Evolutionary conservation across 2,329 filamentous ascomycete genomes (phyloP), one percentile per base, ranked within the genome.

Genomic region (Aureobasidium sp.): DNA sequence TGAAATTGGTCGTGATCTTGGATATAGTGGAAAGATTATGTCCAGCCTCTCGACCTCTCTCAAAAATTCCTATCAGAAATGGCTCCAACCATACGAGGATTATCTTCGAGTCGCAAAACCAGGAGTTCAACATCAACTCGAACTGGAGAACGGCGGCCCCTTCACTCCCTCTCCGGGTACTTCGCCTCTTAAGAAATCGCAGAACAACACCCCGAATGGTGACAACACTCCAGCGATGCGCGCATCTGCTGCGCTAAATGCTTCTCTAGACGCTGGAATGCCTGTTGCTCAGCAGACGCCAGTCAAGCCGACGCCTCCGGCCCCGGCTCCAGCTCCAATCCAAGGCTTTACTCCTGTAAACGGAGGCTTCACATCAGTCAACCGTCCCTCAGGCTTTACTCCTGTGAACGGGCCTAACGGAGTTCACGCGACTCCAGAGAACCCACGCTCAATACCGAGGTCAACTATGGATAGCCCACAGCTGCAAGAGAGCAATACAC

Each of bases 21-120:
- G 94, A 61, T 99, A 99, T 76, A 97, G 93, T 72, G 94, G 94
- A 72, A 99, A 99, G 79, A 99, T 99, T 66, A 99, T 99, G 94
- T 97, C 93, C 2, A 97, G 94, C 9, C 79, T 99, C 51, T 99
- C 94, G 6, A 99, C 94, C 0, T 97, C 94, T 5, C 82, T 99
- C 46, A 99, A 97, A 74, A 99, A 99, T 74, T 97, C 94, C 0
- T 99, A 95, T 70, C 92, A 96, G 73, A 87, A 93, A 76, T 99
- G 94, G 90, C 85, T 99, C 3, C 90, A 92, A 71, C 94, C 94
- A 0, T 99, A 97, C 69, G 94, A 99, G 75, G 92, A 97, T 66
- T 99, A 96, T 72, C 79, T 99, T 47, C 85, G 89, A 59, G 80
- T 93, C 15, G 93, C 91, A 59, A 97, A 97, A 73, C 94, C 94